These are phyloP conservation scores for Thelephora aurantiotincta DNA, from an alignment of 768 basidiomycete genomes.

Conservation along the genomic window DNA sequence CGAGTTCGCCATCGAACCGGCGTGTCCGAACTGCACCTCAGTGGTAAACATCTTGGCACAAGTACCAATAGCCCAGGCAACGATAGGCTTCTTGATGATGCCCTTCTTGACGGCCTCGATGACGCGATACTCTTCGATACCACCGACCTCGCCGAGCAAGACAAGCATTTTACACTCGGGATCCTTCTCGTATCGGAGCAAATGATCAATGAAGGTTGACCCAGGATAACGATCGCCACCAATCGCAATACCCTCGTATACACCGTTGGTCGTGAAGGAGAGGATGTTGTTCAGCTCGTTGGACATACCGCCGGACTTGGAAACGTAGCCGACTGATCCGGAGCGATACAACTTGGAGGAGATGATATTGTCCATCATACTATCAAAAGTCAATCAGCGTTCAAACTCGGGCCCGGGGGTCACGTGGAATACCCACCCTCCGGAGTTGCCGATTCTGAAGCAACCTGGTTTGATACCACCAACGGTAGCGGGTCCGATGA, in stretches of 20 bases:
- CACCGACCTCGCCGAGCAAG: constrained; percentile 96
- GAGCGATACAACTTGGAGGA: constrained; percentile 96
- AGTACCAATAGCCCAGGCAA: constrained; percentile 99
- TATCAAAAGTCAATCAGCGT: constrained; percentile 12
- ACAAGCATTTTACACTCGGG: constrained; percentile 99
- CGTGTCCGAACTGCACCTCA: constrained; percentile 99
- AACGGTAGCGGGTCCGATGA: constrained; percentile 94
- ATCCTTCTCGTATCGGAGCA: constrained; percentile 93
- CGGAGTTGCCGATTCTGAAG: constrained; percentile 99
- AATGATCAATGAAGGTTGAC: constrained; percentile 97
- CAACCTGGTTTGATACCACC: constrained; percentile 99
- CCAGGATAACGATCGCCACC: constrained; percentile 99
- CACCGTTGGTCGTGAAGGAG: constrained; percentile 90
- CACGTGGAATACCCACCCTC: constrained; percentile 46
- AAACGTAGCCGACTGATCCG: constrained; percentile 96
- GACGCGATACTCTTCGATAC: constrained; percentile 97
- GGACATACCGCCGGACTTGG: constrained; percentile 99
- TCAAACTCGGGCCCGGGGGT: constrained; percentile 5
- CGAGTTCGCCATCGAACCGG: constrained; percentile 96
- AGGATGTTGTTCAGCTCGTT: constrained; percentile 99
- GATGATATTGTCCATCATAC: constrained; percentile 99
- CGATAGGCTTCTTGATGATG: constrained; percentile 93
- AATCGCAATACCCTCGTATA: constrained; percentile 99
- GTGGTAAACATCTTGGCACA: constrained; percentile 99
- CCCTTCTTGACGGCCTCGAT: constrained; percentile 94